Base-by-base conservation (phyloP, 805 yeast species). In the Sugiyamaella qingdaonensis region DNA sequence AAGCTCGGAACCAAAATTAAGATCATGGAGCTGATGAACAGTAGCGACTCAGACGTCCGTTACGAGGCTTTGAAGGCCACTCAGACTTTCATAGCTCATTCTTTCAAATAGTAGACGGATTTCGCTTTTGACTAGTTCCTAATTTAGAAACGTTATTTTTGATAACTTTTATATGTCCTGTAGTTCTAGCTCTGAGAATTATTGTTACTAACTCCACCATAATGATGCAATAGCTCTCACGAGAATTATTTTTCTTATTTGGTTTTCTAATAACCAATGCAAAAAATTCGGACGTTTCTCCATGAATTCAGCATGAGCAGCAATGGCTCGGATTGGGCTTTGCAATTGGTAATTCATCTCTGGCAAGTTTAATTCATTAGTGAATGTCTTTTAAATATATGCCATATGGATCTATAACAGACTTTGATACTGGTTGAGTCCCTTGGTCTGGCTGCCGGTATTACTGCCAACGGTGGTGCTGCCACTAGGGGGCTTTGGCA, bases 11-110 rank as follows among this genome's bases (percentile, higher is more conserved):
- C 85, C 59, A 94, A 94, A 75, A 73, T 86, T 19, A 80, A 82
- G 68, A 81, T 94, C 53, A 92, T 94, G 98, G 79, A 80, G 56
- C 76, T 90, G 58, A 83, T 94, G 82, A 82, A 80, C 64, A 81
- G 84, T 54, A 80, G 84, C 41, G 91, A 90, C 68, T 79, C 91
- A 19, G 94, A 88, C 66, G 91, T 94, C 60, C 88, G 92, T 67
- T 94, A 86, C 67, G 97, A 92, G 74, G 98, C 98, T 1, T 79
- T 94, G 65, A 88, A 88, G 69, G 90, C 97, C 2, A 88, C 97
- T n/a, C 99, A 94, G 74, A 80, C 85, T 53, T 81, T 94, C 63
- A 95, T 94, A 51, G 89, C 96, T 2, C 89, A 88, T 64, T 78
- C 85, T n/a, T 79, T 85, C 60, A 24, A 24, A 7, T 24, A 39